Conservation (phyloP, 225 moss, liverwort and hornwort species). For the Sphagnum tenellum region DNA sequence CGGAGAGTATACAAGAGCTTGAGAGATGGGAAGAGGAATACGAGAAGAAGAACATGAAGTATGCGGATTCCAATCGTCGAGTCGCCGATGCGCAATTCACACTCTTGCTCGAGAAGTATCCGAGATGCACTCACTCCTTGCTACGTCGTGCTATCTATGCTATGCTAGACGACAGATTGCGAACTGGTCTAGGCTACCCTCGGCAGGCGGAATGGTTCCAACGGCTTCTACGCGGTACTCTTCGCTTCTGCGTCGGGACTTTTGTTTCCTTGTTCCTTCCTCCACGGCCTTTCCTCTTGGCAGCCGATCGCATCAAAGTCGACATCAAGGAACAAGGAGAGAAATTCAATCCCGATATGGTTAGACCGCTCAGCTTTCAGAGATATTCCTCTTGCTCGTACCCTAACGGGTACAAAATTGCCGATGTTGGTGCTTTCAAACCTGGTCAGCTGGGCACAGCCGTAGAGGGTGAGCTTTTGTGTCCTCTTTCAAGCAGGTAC, state of each 20-base stretch:
- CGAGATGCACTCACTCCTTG: slow-evolving; percentile 9
- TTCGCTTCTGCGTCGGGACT: slow-evolving; percentile 6
- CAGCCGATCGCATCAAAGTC: slow-evolving; percentile 10
- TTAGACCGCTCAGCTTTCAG: slow-evolving; percentile 11
- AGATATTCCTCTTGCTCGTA: slow-evolving; percentile 10
- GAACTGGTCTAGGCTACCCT: slow-evolving; percentile 21
- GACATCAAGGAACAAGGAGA: slow-evolving; percentile 15
- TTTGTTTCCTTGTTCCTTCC: slow-evolving; percentile 15
- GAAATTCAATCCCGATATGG: slow-evolving; percentile 8
- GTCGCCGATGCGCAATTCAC: slow-evolving; percentile 14
- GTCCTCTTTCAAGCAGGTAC: slow-evolving; percentile 28
- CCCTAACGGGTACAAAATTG: slow-evolving; percentile 30
- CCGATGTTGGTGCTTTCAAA: slow-evolving; percentile 14
- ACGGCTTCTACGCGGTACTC: background rate
- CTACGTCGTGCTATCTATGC: slow-evolving; percentile 18
- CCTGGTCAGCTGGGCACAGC: slow-evolving; percentile 8
- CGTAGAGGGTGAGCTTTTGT: slow-evolving; percentile 19
- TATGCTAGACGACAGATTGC: slow-evolving; percentile 29
- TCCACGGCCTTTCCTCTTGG: slow-evolving; percentile 21
- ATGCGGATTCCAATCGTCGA: slow-evolving; percentile 18
- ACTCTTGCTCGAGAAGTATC: slow-evolving; percentile 11
- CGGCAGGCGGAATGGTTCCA: slow-evolving; percentile 16
- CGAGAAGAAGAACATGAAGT: slow-evolving; percentile 24
- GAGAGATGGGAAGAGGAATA: slow-evolving; percentile 22
- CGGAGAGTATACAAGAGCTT: slow-evolving; percentile 14